Evolutionary conservation across 2,329 filamentous ascomycete genomes (phyloP).

Genomic region (Sclerotinia minor): DNA sequence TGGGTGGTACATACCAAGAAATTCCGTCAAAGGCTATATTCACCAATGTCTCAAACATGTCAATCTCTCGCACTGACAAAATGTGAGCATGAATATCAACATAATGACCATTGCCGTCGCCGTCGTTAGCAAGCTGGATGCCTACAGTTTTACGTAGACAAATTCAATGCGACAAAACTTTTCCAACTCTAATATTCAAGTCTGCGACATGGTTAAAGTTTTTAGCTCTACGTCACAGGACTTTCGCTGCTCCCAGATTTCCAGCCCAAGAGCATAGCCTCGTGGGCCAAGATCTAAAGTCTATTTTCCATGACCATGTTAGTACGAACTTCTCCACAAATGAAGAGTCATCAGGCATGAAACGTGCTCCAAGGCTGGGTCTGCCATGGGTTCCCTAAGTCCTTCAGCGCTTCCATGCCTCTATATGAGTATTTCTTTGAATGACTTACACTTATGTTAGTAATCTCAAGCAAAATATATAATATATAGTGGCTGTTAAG

Average conservation of each 20-base stretch:
- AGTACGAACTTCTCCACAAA: constrained; percentile 16
- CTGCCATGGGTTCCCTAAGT: background rate
- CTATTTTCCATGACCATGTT: constrained; percentile 6
- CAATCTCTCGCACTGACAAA: background rate
- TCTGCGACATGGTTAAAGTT: background rate
- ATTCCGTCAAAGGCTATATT: background rate
- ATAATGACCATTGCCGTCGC: background rate
- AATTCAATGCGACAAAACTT: background rate
- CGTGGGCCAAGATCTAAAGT: constrained; percentile 7
- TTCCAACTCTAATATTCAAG: constrained; percentile 3
- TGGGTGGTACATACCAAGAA: background rate
- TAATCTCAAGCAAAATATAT: background rate
- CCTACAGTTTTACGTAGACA: background rate
- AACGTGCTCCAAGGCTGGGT: constrained; percentile 15
- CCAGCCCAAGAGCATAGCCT: constrained; percentile 17
- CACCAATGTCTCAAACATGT: constrained; percentile 6
- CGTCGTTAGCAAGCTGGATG: background rate
- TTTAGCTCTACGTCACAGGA: constrained; percentile 1
- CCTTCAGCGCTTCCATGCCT: background rate
- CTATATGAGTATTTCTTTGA: background rate
- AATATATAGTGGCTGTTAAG: background rate
- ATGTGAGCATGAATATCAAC: background rate
- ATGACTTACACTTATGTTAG: background rate
- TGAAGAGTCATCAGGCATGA: constrained; percentile 13
- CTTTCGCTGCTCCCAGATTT: background rate